Evolutionary conservation across 345 rosid species (phyloP), one percentile per base, ranked within the genome.

Genomic region (Cardiospermum halicacabum): DNA sequence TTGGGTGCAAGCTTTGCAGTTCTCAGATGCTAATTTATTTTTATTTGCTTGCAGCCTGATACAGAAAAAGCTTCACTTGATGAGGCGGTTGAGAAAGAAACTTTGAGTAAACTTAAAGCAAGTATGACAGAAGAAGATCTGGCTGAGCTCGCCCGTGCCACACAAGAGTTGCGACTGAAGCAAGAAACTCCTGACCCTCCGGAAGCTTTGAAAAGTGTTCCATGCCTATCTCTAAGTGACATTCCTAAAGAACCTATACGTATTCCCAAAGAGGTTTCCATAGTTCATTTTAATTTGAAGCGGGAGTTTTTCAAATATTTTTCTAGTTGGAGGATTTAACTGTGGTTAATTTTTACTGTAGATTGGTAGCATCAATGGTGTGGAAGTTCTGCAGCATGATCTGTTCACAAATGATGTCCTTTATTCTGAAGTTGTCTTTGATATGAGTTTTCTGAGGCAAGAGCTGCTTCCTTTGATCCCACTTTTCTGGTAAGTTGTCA

Each of bases 141-240:
- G 75, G 96, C 95, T 36, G 95, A 91, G 79, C 80, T 94, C 58
- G 89, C 89, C 12, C 86, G 87, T 70, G 91, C 96, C 11, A 94
- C 99, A 1, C 82, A 85, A 72, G 96, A 87, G 74, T 83, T 89
- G 70, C 85, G 80, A 71, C 68, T 89, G 77, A 91, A 84, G 81
- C 97, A 91, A 73, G 96, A 94, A 77, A 91, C 97, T 70, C 99
- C 96, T 53, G 97, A 94, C 42, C 87, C 99, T 74, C 93, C 96
- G 12, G 93, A 91, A 81, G 96, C 96, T 66, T 75, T 94, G 68
- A 84, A 71, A 83, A 62, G 82, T 61, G 96, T 91, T 69, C 97
- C 99, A 39, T 73, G 96, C 78, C 85, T 91, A 37, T 81, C 78
- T 67, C 75, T 94, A 34, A 15, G 31, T 58, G 99, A 91, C 78